Evolutionary conservation across 2,329 filamentous ascomycete species (phyloP), one percentile per base, ranked within the genome.

Genomic region (Pestalotiopsis sp.): DNA sequence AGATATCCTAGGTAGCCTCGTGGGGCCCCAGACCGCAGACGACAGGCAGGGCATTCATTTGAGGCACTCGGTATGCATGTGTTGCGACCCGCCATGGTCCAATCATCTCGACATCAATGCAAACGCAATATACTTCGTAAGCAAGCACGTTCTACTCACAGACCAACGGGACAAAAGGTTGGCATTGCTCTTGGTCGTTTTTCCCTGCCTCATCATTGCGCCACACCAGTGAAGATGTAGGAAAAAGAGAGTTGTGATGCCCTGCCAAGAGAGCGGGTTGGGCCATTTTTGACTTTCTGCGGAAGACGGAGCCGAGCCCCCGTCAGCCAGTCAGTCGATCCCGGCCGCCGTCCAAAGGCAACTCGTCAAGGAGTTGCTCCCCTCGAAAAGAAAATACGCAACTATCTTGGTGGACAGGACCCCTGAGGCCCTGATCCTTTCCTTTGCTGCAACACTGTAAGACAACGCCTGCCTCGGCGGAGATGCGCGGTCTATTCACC

Each of bases 1-100:
- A 64, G 61, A 52, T n/a, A 52, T 20, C 45, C 45, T 9, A n/a
- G 45, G 20, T 23, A 61, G 59, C 59, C 59, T 61, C 59, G 59
- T 38, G 59, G 59, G 27, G 59, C 59, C 45, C 45, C 45, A 52
- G 45, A 59, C 25, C 59, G 31, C 31, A n/a, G 57, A 17, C 45
- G 45, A 52, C 14, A 20, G 20, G 45, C 45, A 17, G 7, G 45
- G 17, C 45, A 52, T 17, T 9, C 45, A 17, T 9, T 17, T n/a
- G 7, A 52, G 17, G 41, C 17, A 52, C 17, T n/a, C 17, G 7
- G 45, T 52, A 52, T 52, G 27, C 27, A n/a, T 52, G 41, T 52
- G 45, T n/a, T 52, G 17, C 45, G 45, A n/a, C 45, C 45, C 7
- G 20, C 7, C 17, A n/a, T 52, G 57, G 11, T 59, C 57, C 57